These are phyloP conservation scores for Alternaria novae-zelandiae DNA, from an alignment of 2,329 filamentous ascomycete genomes.

Conservation along the genomic window DNA sequence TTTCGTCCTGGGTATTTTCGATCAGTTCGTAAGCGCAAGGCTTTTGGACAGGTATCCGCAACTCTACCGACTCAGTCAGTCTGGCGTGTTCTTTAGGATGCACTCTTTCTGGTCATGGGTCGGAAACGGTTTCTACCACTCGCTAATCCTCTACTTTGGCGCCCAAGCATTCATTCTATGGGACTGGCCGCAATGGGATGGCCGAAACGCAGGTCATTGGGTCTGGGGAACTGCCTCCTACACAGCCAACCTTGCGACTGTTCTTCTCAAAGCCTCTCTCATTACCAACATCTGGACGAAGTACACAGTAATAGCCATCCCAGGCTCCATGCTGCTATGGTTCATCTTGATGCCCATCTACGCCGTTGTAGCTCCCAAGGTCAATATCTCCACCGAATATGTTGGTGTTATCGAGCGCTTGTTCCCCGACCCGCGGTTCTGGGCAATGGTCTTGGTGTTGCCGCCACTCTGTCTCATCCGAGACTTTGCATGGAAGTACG, in stretches of 20 bases:
- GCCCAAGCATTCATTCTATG: constrained; percentile 80
- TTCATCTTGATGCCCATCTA: constrained; percentile 88
- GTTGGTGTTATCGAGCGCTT: constrained; percentile 81
- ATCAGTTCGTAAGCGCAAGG: constrained; percentile 95
- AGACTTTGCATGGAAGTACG: constrained; percentile 97
- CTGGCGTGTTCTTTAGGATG: constrained; percentile 90
- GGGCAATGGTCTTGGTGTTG: constrained; percentile 83
- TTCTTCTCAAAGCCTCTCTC: constrained; percentile 91
- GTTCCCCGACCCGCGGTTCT: constrained; percentile 84
- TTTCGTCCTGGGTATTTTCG: constrained; percentile 92
- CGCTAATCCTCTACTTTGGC: constrained; percentile 87
- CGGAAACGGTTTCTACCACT: constrained; percentile 93
- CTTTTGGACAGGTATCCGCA: constrained; percentile 95
- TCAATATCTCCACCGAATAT: constrained; percentile 83
- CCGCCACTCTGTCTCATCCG: constrained; percentile 82
- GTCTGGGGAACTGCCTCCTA: constrained; percentile 97
- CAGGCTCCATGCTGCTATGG: constrained; percentile 91
- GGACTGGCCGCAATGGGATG: constrained; percentile 80
- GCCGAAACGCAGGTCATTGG: constrained; percentile 89
- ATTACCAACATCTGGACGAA: constrained; percentile 99
- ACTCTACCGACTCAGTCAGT: constrained; percentile 90
- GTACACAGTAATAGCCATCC: constrained; percentile 94
- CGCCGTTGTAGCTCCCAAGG: constrained; percentile 81
- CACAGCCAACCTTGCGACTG: constrained; percentile 89
- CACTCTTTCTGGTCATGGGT: constrained; percentile 95